Evolutionary conservation across 2,329 filamentous ascomycete genomes (phyloP).

Genomic region (Didymella lethalis): DNA sequence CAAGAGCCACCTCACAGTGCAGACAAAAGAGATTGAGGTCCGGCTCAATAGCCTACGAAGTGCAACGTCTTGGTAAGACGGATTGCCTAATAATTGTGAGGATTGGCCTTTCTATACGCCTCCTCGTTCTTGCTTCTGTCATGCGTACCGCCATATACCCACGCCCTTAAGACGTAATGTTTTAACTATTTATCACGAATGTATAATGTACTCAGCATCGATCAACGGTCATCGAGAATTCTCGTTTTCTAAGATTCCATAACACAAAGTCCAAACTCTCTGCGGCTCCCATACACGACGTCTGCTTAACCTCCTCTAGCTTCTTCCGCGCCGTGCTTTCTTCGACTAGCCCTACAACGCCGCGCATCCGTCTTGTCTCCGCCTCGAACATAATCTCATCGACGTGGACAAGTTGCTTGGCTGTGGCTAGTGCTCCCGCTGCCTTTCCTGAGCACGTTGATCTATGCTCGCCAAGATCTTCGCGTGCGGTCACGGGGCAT

Average conservation of each 20-base stretch:
- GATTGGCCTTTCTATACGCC: too few relatives aligned
- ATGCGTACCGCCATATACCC: constrained; percentile 13
- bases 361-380: constrained; percentile 6
- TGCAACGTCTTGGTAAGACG: constrained; percentile 13
- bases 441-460: not conserved
- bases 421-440: constrained; percentile 8
- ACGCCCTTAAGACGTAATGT: constrained; percentile 12
- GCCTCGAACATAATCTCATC: not conserved
- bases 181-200: not conserved
- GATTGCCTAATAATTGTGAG: too few relatives aligned
- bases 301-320: not conserved
- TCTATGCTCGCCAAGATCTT: constrained; percentile 1
- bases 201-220: not conserved
- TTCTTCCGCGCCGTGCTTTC: not conserved
- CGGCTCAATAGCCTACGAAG: constrained; percentile 13
- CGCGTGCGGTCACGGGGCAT: not conserved
- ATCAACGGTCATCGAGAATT: not conserved
- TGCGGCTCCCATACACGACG: not conserved
- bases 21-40: constrained; percentile 23
- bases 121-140: too few relatives aligned
- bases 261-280: not conserved
- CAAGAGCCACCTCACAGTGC: constrained; percentile 27
- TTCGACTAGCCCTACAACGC: not conserved
- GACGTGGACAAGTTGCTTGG: not conserved
- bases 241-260: not conserved